phyloP scores from a whole-genome alignment of 73 alveolate species.

The Urostyla sp. region DNA sequence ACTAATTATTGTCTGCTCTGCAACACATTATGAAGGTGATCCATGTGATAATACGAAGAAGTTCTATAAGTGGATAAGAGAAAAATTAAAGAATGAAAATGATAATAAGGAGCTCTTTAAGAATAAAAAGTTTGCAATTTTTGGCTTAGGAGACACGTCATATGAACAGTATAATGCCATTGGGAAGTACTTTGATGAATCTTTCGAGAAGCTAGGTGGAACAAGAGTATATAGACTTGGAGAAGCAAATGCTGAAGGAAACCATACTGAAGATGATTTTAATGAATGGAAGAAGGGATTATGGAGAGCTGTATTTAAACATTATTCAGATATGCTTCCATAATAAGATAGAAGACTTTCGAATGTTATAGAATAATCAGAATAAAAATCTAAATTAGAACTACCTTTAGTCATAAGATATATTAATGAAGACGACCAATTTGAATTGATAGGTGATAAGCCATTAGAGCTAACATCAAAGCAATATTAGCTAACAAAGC shows the following conservation, averaged over 20 bases:
- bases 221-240: constrained; percentile 66
- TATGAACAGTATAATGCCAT: constrained; percentile 78
- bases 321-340: constrained; percentile 4
- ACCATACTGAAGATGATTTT: constrained; percentile 76
- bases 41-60: constrained; percentile 84
- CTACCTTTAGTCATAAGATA: background rate
- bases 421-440: background rate
- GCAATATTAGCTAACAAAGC: constrained; percentile 57
- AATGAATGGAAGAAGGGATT: constrained; percentile 72
- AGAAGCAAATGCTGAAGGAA: constrained; percentile 75
- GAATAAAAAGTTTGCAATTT: constrained; percentile 65
- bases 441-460: background rate
- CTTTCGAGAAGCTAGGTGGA: constrained; percentile 67
- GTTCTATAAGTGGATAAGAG: constrained; percentile 66
- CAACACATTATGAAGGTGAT: constrained; percentile 88
- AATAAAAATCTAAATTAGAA: background rate
- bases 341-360: background rate
- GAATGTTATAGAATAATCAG: background rate
- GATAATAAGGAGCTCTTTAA: constrained; percentile 34
- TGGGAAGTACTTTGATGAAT: constrained; percentile 69
- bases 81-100: constrained; percentile 36
- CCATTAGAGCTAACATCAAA: constrained; percentile 64
- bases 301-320: constrained; percentile 63
- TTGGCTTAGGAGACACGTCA: constrained; percentile 83
- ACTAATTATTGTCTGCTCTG: constrained; percentile 67